phyloP scores from a whole-genome alignment of 108 stramenopile genomes.

The Discostella pseudostelligera region DNA sequence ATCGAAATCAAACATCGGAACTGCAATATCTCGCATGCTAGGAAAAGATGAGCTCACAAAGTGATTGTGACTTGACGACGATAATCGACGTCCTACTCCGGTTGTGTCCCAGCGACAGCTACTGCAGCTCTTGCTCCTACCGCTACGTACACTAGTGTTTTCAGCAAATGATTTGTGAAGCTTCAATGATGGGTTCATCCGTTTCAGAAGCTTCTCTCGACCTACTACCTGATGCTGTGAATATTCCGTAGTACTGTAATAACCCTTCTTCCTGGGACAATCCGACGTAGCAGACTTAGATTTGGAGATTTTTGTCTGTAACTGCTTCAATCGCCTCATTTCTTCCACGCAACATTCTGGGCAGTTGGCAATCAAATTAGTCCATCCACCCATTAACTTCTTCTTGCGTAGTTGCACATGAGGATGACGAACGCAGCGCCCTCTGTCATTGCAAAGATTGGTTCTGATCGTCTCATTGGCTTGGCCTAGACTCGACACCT shows the following conservation, averaged over 20 bases:
- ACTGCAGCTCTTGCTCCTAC: not conserved
- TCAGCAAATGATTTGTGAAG: not conserved
- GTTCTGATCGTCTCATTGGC: slow-evolving; percentile 18
- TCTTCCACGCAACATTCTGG: slow-evolving; percentile 48
- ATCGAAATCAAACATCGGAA: slow-evolving; percentile 48
- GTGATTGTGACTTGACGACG: not conserved
- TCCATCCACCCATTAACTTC: slow-evolving; percentile 45
- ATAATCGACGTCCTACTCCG: slow-evolving; percentile 9
- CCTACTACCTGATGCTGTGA: too few relatives aligned
- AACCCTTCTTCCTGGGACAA: too few relatives aligned
- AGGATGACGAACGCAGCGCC: slow-evolving; percentile 37
- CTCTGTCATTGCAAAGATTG: slow-evolving; percentile 29
- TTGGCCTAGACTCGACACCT: too few relatives aligned
- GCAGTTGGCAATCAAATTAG: slow-evolving; percentile 34
- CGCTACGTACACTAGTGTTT: not conserved
- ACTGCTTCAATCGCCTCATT: slow-evolving; percentile 26
- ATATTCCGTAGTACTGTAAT: too few relatives aligned
- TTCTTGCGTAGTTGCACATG: slow-evolving; percentile 38
- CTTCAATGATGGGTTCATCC: not conserved
- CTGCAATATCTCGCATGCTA: not conserved
- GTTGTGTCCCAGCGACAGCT: too few relatives aligned
- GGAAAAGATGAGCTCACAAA: not conserved
- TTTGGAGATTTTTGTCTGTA: slow-evolving; percentile 12
- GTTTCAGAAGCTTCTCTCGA: slow-evolving; percentile 3
- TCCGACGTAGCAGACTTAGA: not conserved